These are phyloP conservation scores for Clarireedia homoeocarpa DNA, from an alignment of 2,329 filamentous ascomycete genomes.

Conservation along the genomic window DNA sequence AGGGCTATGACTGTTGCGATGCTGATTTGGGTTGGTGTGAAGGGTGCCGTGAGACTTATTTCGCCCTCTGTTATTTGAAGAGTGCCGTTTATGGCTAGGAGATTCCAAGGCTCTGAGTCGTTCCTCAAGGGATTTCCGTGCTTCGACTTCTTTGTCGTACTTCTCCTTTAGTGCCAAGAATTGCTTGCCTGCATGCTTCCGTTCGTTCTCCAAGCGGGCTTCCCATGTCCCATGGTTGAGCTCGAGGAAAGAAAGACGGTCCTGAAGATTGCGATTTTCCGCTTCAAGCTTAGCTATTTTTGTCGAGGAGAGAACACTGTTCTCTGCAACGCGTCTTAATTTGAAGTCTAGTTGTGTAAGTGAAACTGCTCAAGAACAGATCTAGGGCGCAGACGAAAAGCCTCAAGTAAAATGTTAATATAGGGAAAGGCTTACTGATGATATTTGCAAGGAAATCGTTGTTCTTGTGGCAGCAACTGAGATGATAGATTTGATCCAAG, in stretches of 20 bases:
- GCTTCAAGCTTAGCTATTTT: constrained; percentile 10
- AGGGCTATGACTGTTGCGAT: neutral
- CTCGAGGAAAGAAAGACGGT: constrained; percentile 16
- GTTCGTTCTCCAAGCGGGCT: constrained; percentile 16
- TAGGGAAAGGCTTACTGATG: constrained; percentile 28
- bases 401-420: too few relatives aligned
- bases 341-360: constrained; percentile 14
- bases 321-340: constrained; percentile 13
- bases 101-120: constrained; percentile 11
- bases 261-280: constrained; percentile 12
- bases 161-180: constrained; percentile 18
- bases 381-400: too few relatives aligned
- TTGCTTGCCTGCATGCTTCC: constrained; percentile 17
- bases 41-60: neutral
- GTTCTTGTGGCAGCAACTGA: constrained; percentile 37
- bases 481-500: constrained; percentile 41
- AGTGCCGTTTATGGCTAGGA: neutral
- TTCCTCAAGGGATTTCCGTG: constrained; percentile 14
- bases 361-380: too few relatives aligned
- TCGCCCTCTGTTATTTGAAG: constrained; percentile 13
- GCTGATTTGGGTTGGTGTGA: constrained; percentile 3
- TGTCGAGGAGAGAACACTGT: neutral
- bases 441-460: constrained; percentile 26
- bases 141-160: constrained; percentile 15
- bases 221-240: constrained; percentile 15